Percentiles rank a stretch among this genome's conserved stretches.
Conservation (phyloP, 768 basidiomycete species). For the Trametes meyenii region DNA sequence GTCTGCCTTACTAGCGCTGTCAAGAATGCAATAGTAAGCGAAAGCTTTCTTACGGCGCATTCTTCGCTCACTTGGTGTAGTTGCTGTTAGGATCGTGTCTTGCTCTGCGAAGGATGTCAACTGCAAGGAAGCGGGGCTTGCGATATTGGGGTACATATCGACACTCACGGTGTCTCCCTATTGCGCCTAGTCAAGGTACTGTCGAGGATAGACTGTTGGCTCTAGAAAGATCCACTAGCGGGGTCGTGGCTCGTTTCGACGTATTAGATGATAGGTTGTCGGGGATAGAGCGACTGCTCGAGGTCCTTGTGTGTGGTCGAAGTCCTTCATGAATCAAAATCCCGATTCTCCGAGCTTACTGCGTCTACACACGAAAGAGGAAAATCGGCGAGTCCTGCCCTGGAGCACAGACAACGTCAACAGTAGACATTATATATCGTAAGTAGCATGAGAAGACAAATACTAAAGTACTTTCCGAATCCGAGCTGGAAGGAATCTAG, state of each 20-base stretch:
- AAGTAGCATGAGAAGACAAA: too few species aligned
- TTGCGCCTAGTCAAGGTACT: not conserved
- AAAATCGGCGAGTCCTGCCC: too few species aligned
- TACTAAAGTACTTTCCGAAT: not conserved
- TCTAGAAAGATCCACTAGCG: not conserved
- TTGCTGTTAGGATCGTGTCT: not conserved
- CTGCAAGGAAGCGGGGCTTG: not conserved
- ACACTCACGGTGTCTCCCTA: not conserved
- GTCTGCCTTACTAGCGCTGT: not conserved
- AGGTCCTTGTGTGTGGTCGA: not conserved
- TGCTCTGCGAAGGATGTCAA: not conserved
- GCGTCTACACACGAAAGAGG: too few species aligned
- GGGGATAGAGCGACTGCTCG: not conserved
- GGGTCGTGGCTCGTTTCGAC: not conserved
- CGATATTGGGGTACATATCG: too few species aligned
- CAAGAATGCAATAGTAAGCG: not conserved
- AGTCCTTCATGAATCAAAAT: not conserved
- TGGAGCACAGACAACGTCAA: too few species aligned
- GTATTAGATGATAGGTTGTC: not conserved
- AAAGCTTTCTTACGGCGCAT: too few species aligned
- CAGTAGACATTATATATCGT: too few species aligned
- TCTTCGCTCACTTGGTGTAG: not conserved
- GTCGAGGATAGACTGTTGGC: not conserved
- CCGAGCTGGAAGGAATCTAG: too few species aligned
- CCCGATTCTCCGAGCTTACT: too few species aligned